Conservation (phyloP, 2,329 filamentous ascomycete species). For the Daldinia sp. region DNA sequence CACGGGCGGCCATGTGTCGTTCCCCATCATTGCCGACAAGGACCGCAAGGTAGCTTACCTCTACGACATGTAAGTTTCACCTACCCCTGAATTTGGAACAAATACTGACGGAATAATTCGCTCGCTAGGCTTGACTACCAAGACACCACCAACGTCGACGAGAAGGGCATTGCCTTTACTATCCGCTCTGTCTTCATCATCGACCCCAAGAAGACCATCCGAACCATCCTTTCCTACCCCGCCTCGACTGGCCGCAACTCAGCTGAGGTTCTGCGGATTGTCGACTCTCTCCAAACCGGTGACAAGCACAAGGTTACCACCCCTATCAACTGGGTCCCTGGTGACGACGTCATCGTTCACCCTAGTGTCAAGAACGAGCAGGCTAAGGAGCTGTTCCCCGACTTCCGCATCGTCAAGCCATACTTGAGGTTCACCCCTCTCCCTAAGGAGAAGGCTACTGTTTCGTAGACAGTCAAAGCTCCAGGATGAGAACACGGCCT, state of each 20-base stretch:
- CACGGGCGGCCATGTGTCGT: conserved; percentile 74
- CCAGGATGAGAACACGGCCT: background rate
- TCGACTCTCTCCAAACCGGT: conserved; percentile 83
- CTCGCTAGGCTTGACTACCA: conserved; percentile 76
- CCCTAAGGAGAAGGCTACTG: conserved; percentile 64
- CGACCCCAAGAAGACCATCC: conserved; percentile 93
- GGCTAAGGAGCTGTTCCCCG: conserved; percentile 88
- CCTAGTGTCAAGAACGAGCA: conserved; percentile 85
- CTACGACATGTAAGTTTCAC: conserved; percentile 77
- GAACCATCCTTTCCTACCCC: conserved; percentile 91
- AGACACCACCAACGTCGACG: conserved; percentile 83
- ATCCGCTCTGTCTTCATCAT: conserved; percentile 96
- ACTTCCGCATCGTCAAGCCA: conserved; percentile 76
- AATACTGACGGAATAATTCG: conserved; percentile 1
- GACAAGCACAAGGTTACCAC: conserved; percentile 91
- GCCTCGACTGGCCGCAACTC: conserved; percentile 89
- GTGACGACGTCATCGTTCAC: conserved; percentile 93
- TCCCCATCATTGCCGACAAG: conserved; percentile 87
- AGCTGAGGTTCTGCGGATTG: conserved; percentile 80
- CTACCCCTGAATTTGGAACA: background rate
- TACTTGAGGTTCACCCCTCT: conserved; percentile 80
- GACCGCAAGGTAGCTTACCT: conserved; percentile 78
- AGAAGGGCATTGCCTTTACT: conserved; percentile 89
- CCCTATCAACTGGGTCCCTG: conserved; percentile 89
- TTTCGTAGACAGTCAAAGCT: conserved; percentile 44